Percentiles rank a stretch among this genome's conserved stretches.
Conservation (phyloP, 2,329 filamentous ascomycete genomes). For the Cladosporium sp. region DNA sequence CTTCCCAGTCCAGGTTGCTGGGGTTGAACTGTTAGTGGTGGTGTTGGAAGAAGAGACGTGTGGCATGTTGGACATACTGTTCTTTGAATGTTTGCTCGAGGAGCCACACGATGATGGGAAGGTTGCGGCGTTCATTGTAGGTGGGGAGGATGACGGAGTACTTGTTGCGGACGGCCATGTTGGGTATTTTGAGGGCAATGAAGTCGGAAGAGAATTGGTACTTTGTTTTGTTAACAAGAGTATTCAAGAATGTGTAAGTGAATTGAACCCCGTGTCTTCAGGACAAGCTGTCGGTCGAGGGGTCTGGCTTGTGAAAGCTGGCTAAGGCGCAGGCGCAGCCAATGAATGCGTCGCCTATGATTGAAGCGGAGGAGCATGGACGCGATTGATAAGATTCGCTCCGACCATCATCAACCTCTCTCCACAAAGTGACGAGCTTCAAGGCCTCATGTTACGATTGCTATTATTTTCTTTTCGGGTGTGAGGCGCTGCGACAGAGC, state of each 20-base stretch:
- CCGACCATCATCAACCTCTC: too few relatives aligned
- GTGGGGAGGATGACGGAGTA: slow-evolving; percentile 98
- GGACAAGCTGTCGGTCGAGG: slow-evolving; percentile 2
- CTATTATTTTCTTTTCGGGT: too few relatives aligned
- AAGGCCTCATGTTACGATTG: too few relatives aligned
- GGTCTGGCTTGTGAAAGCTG: slow-evolving; percentile 10
- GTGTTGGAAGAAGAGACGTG: not conserved
- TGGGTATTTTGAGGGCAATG: not conserved
- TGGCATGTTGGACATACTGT: slow-evolving; percentile 59
- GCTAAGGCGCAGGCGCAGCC: not conserved
- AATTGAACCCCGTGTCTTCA: not conserved
- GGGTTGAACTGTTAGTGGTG: too few relatives aligned
- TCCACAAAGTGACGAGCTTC: too few relatives aligned
- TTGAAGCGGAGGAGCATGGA: too few relatives aligned
- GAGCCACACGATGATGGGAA: slow-evolving; percentile 93
- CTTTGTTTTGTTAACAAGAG: too few relatives aligned
- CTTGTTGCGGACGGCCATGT: slow-evolving; percentile 64
- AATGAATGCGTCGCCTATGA: not conserved
- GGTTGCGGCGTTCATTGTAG: slow-evolving; percentile 96
- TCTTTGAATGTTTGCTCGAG: slow-evolving; percentile 88
- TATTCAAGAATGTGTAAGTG: not conserved
- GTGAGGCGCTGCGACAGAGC: not conserved
- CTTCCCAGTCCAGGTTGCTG: slow-evolving; percentile 92
- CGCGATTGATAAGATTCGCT: too few relatives aligned
- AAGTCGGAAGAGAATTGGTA: too few relatives aligned